Evolutionary conservation across 495 filamentous ascomycete species (phyloP), one percentile per base, ranked within the genome.

Genomic region (Tuber melanosporum): DNA sequence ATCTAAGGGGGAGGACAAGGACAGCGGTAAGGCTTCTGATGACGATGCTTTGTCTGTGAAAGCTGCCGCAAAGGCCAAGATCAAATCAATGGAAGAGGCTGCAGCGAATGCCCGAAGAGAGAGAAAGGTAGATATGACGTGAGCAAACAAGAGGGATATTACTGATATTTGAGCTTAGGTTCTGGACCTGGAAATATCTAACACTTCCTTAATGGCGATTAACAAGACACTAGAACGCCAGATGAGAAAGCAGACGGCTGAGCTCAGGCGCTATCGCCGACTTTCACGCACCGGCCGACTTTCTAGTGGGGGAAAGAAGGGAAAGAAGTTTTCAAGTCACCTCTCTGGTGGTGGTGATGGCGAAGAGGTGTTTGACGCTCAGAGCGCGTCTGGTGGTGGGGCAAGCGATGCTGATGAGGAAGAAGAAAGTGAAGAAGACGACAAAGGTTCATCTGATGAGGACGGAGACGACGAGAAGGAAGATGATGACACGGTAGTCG

Each of bases 111-210:
- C 95, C 10, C 90, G 95, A 22, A 90, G 92, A 10, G 95, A 98
- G 84, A 90, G 95, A 75, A 98, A 98, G 84, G 82, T 83, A 83
- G 73, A 41, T 47, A 75, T 22, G 42, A 42, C 52, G 26, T 62
- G 39, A 43, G 39, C 46, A 62, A 74, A 70, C 36, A 12, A 12
- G 36, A 26, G 72, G 52, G 14, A 32, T 43, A 42, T 70, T 72
- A 46, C 79, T 82, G 75, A 79, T 72, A 44, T 44, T 62, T 70
- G 47, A 44, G 52, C 32, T 15, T 69, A 83, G 82, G 94, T 99
- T 44, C 86, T 98, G 79, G 95, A 99, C 83, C 86, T 99, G n/a
- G 93, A 99, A 82, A 99, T 99, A 76, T 97, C 92, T 77, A 99
- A 99, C 79, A 95, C 93, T 3, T 97, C 94, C 39, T 89, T 99